These are phyloP conservation scores for Coemansia sp. DNA, from an alignment of 192 early-diverging fungal genomes.

Conservation along the genomic window DNA sequence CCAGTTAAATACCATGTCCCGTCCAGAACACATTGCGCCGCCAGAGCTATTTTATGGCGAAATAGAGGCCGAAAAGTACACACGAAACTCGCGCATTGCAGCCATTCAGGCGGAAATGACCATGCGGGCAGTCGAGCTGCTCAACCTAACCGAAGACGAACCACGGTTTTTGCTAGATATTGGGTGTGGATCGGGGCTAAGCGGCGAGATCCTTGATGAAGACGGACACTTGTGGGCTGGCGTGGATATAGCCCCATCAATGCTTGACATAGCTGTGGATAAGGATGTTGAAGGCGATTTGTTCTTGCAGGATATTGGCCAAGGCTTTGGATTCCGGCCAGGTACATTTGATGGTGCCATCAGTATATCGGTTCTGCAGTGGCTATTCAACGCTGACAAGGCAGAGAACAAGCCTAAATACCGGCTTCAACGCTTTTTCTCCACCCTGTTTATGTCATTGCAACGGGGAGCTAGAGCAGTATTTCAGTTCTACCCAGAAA, in stretches of 20 bases:
- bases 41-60: conserved; percentile 98
- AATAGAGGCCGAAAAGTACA: conserved; percentile 91
- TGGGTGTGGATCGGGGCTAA: conserved; percentile 95
- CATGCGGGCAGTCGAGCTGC: conserved; percentile 83
- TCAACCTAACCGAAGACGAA: conserved; percentile 74
- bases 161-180: conserved; percentile 86
- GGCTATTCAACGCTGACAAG: conserved; percentile 98
- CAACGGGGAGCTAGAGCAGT: conserved; percentile 86
- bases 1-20: conserved; percentile 62
- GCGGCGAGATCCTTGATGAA: conserved; percentile 92
- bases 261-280: conserved; percentile 93
- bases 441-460: conserved; percentile 86
- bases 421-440: conserved; percentile 86
- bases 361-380: conserved; percentile 93
- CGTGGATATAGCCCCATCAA: conserved; percentile 89
- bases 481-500: conserved; percentile 99
- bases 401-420: conserved; percentile 78
- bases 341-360: conserved; percentile 97
- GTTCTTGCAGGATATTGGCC: conserved; percentile 93
- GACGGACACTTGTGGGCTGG: conserved; percentile 97
- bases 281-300: conserved; percentile 93
- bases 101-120: conserved; percentile 95
- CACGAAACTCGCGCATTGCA: conserved; percentile 86
- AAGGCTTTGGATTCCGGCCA: conserved; percentile 89
- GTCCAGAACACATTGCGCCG: conserved; percentile 94